Percentiles rank a stretch among this genome's conserved stretches.
phyloP scores from a whole-genome alignment of 345 rosid species.

The Theobroma cacao region DNA sequence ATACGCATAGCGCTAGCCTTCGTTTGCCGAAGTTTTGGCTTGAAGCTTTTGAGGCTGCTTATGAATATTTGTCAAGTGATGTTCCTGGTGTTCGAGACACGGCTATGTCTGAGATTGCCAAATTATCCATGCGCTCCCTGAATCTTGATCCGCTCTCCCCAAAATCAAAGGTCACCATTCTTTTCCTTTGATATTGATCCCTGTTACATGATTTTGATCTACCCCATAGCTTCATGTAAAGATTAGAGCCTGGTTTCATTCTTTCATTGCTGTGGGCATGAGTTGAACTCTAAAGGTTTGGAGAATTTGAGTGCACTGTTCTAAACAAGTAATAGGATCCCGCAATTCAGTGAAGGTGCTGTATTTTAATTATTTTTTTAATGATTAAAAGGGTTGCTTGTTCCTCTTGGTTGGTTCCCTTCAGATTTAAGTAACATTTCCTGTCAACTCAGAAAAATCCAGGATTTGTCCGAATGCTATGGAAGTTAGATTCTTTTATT shows the following conservation, averaged over 20 bases:
- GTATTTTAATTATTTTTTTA: not conserved
- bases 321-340: not conserved
- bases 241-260: not conserved
- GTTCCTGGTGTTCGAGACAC: conserved; percentile 39
- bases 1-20: conserved; percentile 50
- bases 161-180: conserved; percentile 18
- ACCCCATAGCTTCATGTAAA: not conserved
- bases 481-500: not conserved
- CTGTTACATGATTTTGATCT: not conserved
- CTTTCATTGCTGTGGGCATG: no score
- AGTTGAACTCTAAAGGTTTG: not conserved
- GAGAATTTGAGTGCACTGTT: not conserved
- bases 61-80: conserved; percentile 63
- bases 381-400: not conserved
- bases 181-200: not conserved
- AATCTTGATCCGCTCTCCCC: conserved; percentile 28
- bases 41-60: conserved; percentile 80
- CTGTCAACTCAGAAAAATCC: not conserved
- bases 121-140: conserved; percentile 45
- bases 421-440: not conserved
- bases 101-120: conserved; percentile 80
- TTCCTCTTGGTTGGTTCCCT: not conserved
- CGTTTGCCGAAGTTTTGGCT: conserved; percentile 69
- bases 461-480: not conserved
- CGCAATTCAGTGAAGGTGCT: no score